Base-by-base conservation (phyloP, 371 early-diverging fungal species). In the Rhizopus stolonifer region DNA sequence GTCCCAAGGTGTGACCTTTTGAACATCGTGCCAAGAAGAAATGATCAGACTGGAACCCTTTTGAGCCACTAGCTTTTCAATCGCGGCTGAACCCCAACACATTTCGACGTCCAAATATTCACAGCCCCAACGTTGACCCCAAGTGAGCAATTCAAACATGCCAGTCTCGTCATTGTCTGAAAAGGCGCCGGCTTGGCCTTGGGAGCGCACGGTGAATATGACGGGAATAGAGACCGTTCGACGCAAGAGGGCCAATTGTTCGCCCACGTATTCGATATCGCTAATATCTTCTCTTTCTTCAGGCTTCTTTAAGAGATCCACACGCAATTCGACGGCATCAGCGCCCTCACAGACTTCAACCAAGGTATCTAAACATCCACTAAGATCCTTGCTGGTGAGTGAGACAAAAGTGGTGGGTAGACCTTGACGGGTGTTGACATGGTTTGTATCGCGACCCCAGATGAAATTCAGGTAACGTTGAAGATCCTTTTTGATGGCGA, bases 81-180 rank as follows among this genome's bases (percentile, higher is more conserved):
- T 74, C n/a, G 56, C 58, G n/a, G 55, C 52, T 36, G 65, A 50
- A 17, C 66, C 56, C 61, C 68, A 72, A 34, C 68, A 65, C 17
- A 93, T 79, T 61, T 98, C 96, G n/a, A 95, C 81, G 64, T 96
- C 98, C 19, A 98, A 63, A 55, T 92, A 94, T 65, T 96, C 96
- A 67, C 93, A 91, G 17, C 95, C 96, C 90, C 91, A 92, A 48
- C 83, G 80, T 22, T 88, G 56, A 21, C 90, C 97, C 58, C 78
- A 69, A 10, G 58, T 53, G 38, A 93, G 74, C 45, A 95, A 73
- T 3, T 78, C 77, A 33, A 85, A 77, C 82, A 87, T 83, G 19
- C 77, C 77, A 2, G 74, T 55, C 32, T 79, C 70, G n/a, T 82
- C 79, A 4, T 69, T 61, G 38, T 86, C 86, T 8, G 92, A 81